Conservation (phyloP, 2,329 filamentous ascomycete species). For the Ceratocystis cubensis region DNA sequence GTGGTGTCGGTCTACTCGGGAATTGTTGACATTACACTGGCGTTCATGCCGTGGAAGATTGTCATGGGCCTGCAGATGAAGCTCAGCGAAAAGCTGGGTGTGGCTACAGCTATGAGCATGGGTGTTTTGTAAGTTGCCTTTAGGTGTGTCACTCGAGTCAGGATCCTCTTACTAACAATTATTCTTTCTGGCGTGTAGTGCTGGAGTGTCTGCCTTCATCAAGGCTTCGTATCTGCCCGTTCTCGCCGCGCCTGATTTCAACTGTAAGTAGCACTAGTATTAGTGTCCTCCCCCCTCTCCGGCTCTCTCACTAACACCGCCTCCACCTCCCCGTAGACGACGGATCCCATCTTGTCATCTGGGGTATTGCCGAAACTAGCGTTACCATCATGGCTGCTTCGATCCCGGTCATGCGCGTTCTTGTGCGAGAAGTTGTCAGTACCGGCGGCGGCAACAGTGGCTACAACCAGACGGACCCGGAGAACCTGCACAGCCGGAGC, state of each 20-base stretch:
- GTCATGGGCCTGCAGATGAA: conserved; percentile 26
- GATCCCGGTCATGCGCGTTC: conserved; percentile 24
- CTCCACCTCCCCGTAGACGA: neutral
- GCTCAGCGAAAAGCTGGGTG: conserved; percentile 25
- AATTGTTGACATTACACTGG: conserved; percentile 23
- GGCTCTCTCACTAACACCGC: neutral
- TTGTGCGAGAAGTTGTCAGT: conserved; percentile 22
- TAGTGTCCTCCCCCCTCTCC: neutral
- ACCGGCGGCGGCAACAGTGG: conserved; percentile 14
- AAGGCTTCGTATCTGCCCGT: conserved; percentile 11
- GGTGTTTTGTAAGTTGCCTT: conserved; percentile 24
- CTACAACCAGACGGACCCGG: conserved; percentile 20
- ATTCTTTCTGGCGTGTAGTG: neutral
- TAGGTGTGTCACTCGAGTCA: neutral
- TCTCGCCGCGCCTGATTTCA: conserved; percentile 14
- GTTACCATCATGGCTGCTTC: conserved; percentile 24
- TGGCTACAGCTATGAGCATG: conserved; percentile 25
- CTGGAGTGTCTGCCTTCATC: conserved; percentile 18
- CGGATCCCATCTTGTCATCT: conserved; percentile 21
- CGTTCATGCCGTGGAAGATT: conserved; percentile 25
- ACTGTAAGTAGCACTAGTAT: neutral
- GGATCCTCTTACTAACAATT: neutral
- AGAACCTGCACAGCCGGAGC: neutral
- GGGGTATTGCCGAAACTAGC: conserved; percentile 21
- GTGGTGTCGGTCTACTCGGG: conserved; percentile 21